Conservation (phyloP, 2,329 filamentous ascomycete genomes). For the Aspergillus japonicus region DNA sequence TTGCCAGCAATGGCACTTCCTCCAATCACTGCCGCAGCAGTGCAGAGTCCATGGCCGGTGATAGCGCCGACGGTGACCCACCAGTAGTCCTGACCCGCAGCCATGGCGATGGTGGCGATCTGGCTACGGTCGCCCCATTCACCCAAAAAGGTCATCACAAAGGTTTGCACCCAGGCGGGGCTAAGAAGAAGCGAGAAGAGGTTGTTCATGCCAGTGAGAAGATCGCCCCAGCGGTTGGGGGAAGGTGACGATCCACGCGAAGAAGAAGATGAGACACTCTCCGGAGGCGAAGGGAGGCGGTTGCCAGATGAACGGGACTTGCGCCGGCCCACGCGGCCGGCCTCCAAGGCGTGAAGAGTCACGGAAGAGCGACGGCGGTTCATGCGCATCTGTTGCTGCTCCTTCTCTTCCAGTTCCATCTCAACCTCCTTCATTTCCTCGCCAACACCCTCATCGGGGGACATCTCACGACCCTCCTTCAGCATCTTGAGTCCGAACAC, state of each 20-base stretch:
- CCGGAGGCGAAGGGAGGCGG: conserved; percentile 74
- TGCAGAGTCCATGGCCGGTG: conserved; percentile 83
- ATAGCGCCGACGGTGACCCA: conserved; percentile 92
- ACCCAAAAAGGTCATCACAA: conserved; percentile 97
- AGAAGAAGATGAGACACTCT: conserved; percentile 76
- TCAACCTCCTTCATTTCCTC: conserved; percentile 99
- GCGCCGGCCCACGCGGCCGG: conserved; percentile 64
- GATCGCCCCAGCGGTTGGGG: conserved; percentile 44
- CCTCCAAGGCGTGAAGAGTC: conserved; percentile 75
- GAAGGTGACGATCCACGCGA: conserved; percentile 58
- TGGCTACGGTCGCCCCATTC: conserved; percentile 98
- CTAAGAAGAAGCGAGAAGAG: conserved; percentile 83
- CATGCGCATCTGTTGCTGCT: conserved; percentile 69
- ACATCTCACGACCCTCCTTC: conserved; percentile 84
- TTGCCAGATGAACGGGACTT: conserved; percentile 69
- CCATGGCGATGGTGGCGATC: conserved; percentile 98
- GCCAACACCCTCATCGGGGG: conserved; percentile 82
- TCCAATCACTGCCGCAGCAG: conserved; percentile 84
- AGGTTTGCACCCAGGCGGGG: conserved; percentile 97
- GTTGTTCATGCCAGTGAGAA: conserved; percentile 72
- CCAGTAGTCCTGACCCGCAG: conserved; percentile 97
- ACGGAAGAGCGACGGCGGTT: conserved; percentile 65
- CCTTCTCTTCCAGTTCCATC: conserved; percentile 88
- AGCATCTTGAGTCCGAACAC: conserved; percentile 84
- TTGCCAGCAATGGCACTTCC: conserved; percentile 88